Conservation (phyloP, 352 stramenopile species). For the Phytopythium kandeliae region DNA sequence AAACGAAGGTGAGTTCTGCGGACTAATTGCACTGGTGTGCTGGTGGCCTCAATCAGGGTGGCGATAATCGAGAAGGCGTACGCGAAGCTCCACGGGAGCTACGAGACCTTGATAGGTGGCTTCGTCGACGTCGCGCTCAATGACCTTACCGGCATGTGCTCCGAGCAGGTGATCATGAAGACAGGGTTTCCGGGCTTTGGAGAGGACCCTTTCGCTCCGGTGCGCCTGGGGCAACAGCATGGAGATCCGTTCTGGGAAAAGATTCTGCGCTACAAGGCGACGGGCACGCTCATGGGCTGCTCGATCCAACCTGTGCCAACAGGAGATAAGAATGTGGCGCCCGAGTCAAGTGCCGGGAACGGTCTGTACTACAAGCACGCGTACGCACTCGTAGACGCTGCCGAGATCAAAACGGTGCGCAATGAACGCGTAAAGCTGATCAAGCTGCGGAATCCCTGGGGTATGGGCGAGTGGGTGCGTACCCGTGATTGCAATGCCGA, state of each 20-base stretch:
- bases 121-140: conserved; percentile 88
- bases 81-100: conserved; percentile 89
- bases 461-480: conserved; percentile 88
- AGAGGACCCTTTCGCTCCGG: conserved; percentile 55
- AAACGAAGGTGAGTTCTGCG: no score
- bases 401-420: conserved; percentile 57
- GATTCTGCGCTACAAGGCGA: conserved; percentile 65
- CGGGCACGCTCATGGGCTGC: conserved; percentile 88
- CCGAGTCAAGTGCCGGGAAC: conserved; percentile 75
- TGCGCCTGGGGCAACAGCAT: conserved; percentile 27
- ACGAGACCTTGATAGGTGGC: conserved; percentile 85
- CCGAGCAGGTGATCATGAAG: conserved; percentile 86
- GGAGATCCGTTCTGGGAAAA: conserved; percentile 83
- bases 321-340: conserved; percentile 46
- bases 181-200: conserved; percentile 69
- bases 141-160: conserved; percentile 88
- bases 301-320: conserved; percentile 80
- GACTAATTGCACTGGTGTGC: conserved; percentile 1
- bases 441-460: conserved; percentile 88
- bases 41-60: conserved; percentile 40
- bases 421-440: conserved; percentile 54
- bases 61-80: conserved; percentile 90
- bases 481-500: not conserved
- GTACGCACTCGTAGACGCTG: conserved; percentile 78
- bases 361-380: conserved; percentile 86